Percentiles rank a stretch among this genome's conserved stretches.
Evolutionary conservation across 23 red algal genomes (phyloP).

Genomic region (Chondrus crispus): DNA sequence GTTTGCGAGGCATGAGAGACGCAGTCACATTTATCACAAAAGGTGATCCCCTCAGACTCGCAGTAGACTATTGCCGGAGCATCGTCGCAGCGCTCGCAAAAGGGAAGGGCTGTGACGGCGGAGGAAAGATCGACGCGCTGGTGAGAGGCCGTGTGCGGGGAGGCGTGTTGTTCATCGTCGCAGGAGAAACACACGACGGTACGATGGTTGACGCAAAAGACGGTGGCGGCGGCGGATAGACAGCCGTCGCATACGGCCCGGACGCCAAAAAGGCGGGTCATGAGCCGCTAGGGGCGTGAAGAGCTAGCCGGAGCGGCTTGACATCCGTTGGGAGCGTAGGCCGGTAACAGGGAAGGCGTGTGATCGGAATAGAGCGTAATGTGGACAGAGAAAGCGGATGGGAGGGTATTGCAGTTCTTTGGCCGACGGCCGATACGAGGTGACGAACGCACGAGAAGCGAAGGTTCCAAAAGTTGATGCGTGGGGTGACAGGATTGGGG

Average conservation of each 20-base stretch:
- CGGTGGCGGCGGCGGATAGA: conserved; percentile 45
- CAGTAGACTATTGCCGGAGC: conserved; percentile 46
- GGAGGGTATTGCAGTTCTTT: too few species aligned
- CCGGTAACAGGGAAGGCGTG: too few species aligned
- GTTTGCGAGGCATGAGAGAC: not conserved
- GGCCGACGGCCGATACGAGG: too few species aligned
- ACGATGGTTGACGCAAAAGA: conserved; percentile 46
- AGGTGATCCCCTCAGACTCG: conserved; percentile 6
- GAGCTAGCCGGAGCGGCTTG: too few species aligned
- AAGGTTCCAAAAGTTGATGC: too few species aligned
- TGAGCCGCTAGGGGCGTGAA: too few species aligned
- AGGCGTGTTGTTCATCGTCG: not conserved
- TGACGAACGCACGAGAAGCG: too few species aligned
- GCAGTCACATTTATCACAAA: conserved; percentile 34
- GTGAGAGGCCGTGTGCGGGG: not conserved
- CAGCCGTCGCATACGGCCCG: conserved; percentile 63
- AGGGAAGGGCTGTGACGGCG: conserved; percentile 43
- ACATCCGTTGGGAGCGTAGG: too few species aligned
- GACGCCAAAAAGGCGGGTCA: conserved; percentile 52
- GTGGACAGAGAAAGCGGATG: too few species aligned
- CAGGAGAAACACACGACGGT: conserved; percentile 40
- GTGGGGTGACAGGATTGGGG: too few species aligned
- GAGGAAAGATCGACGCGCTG: conserved; percentile 11
- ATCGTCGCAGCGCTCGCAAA: conserved; percentile 52
- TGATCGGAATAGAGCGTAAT: too few species aligned